Evolutionary conservation across 1,139 yeast species (phyloP).

Genomic region (Scheffersomyces quercinus): DNA sequence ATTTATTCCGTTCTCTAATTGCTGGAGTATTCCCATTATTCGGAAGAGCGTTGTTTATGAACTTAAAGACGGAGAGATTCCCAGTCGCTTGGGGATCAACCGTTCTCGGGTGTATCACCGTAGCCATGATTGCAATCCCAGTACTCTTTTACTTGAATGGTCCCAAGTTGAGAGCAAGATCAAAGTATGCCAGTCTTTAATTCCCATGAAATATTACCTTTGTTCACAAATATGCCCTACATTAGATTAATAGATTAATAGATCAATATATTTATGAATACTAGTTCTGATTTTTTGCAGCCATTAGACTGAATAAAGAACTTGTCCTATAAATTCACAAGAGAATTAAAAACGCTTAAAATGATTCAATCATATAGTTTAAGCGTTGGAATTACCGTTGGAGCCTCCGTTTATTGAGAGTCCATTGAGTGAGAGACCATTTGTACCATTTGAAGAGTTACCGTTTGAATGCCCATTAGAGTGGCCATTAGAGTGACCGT

Average conservation of each 20-base stretch:
- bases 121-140: conserved; percentile 47
- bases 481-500: conserved; percentile 7
- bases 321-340: too few relatives aligned
- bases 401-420: too few relatives aligned
- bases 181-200: conserved; percentile 28
- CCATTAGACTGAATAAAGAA: too few relatives aligned
- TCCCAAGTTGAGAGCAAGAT: conserved; percentile 48
- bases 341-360: too few relatives aligned
- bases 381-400: too few relatives aligned
- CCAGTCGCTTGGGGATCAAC: conserved; percentile 62
- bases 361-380: too few relatives aligned
- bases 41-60: conserved; percentile 51
- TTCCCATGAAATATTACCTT: too few relatives aligned
- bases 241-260: too few relatives aligned
- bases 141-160: conserved; percentile 50
- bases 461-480: conserved; percentile 5
- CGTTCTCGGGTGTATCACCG: conserved; percentile 44
- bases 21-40: conserved; percentile 67
- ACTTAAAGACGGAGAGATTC: conserved; percentile 41
- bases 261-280: too few relatives aligned
- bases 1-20: conserved; percentile 49
- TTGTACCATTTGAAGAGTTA: background rate
- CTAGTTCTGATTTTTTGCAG: too few relatives aligned
- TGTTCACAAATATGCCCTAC: too few relatives aligned
- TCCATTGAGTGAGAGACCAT: too few relatives aligned